These are phyloP conservation scores for Fusarium mundagurra DNA, from an alignment of 2,329 filamentous ascomycete species.

Conservation along the genomic window DNA sequence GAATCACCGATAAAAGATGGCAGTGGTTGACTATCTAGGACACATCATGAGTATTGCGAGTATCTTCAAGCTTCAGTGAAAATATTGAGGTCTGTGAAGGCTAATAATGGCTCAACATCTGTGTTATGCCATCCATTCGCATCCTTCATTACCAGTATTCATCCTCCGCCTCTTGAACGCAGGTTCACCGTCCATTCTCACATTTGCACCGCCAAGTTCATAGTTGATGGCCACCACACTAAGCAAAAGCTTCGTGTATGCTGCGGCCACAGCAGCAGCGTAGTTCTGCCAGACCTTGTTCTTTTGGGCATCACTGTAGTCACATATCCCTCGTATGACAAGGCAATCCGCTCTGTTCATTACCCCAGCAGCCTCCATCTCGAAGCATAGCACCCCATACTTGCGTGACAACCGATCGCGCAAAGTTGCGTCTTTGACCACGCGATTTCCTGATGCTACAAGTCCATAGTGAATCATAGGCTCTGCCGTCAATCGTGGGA, in stretches of 20 bases:
- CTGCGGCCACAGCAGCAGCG: background rate
- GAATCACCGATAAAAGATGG: background rate
- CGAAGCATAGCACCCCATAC: background rate
- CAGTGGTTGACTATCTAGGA: fast-evolving
- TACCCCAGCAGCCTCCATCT: background rate
- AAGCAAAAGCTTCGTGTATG: background rate
- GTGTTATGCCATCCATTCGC: no score
- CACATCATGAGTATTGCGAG: fast-evolving
- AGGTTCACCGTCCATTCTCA: background rate
- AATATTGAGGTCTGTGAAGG: no score
- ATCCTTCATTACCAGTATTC: fast-evolving
- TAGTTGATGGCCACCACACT: background rate
- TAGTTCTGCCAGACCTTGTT: background rate
- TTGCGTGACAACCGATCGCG: background rate
- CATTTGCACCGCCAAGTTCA: fast-evolving
- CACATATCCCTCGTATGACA: background rate
- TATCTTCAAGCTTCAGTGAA: background rate
- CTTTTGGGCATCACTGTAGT: background rate
- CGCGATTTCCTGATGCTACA: background rate
- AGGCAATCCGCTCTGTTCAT: background rate
- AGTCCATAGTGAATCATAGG: background rate
- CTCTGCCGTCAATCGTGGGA: background rate
- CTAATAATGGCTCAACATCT: no score
- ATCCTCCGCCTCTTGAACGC: background rate
- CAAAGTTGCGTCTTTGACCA: background rate